Percentiles rank a stretch among this genome's conserved stretches.
Evolutionary conservation across 352 stramenopile genomes (phyloP).

Genomic region (Pythium brachiatum): DNA sequence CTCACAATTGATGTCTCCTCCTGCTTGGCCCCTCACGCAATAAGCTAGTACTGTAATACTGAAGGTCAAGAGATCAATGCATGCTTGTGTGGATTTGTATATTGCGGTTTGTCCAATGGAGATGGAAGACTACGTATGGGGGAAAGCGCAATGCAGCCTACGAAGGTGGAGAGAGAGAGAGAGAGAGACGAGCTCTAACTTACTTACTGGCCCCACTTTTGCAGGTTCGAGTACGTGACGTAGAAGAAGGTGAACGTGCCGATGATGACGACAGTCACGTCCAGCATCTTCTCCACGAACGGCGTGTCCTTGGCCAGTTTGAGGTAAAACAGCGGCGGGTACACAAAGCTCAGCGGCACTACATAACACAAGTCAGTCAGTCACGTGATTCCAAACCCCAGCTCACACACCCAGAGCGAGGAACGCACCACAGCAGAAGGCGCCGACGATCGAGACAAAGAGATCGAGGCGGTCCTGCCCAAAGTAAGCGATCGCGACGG

Average conservation of each 20-base stretch:
- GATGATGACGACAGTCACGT: constrained; percentile 54
- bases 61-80: no score
- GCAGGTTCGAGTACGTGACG: constrained; percentile 77
- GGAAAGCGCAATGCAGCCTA: background rate
- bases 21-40: no score
- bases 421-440: constrained; percentile 74
- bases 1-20: no score
- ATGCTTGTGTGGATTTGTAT: background rate
- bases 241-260: constrained; percentile 80
- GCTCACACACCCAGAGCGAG: no score
- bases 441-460: constrained; percentile 80
- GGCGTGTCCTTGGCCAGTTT: constrained; percentile 57
- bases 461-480: constrained; percentile 70
- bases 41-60: no score
- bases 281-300: constrained; percentile 51
- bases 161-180: no score
- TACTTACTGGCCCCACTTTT: constrained; percentile 54
- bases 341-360: constrained; percentile 83
- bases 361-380: constrained; percentile 13
- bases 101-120: background rate
- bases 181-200: no score
- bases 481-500: constrained; percentile 71
- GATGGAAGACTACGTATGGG: no score
- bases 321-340: constrained; percentile 75
- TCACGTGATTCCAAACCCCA: no score